Evolutionary conservation across 1,284 basidiomycete genomes (phyloP).

Genomic region (Trametes sp.): DNA sequence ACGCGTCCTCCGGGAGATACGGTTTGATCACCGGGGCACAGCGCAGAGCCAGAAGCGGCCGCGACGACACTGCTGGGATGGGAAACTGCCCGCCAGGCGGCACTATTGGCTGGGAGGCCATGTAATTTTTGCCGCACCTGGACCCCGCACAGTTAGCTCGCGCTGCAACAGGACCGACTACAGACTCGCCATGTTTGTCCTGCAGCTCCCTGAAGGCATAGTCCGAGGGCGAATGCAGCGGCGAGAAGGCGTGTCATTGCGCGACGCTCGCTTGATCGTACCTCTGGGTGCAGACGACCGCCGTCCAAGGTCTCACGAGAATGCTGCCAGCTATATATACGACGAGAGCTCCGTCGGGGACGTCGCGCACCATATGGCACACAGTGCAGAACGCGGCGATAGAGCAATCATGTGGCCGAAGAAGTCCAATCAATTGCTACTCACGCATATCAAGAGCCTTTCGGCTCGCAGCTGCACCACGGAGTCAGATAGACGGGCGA

Average conservation of each 20-base stretch:
- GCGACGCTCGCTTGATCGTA: conserved; percentile 1
- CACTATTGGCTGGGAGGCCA: conserved; percentile 55
- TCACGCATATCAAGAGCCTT: conserved; percentile 1
- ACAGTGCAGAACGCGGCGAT: conserved; percentile 11
- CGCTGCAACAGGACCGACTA: background rate
- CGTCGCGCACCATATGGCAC: conserved; percentile 16
- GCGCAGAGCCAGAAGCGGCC: conserved; percentile 69
- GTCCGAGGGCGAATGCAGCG: conserved; percentile 7
- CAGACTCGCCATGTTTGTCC: conserved; percentile 22
- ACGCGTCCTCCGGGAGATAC: conserved; percentile 64
- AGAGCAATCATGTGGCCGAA: conserved; percentile 21
- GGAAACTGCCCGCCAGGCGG: conserved; percentile 69
- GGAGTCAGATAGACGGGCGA: background rate
- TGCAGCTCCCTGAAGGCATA: conserved; percentile 4
- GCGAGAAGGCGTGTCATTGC: conserved; percentile 8
- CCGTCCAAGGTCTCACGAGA: conserved; percentile 10
- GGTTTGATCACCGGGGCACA: conserved; percentile 74
- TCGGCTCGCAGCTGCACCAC: conserved; percentile 1
- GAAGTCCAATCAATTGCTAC: conserved; percentile 7
- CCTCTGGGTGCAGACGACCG: conserved; percentile 11
- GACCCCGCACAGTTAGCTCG: background rate
- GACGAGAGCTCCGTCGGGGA: background rate
- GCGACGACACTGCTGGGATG: conserved; percentile 52
- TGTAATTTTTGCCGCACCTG: conserved; percentile 79
- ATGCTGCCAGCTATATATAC: conserved; percentile 11